These are phyloP conservation scores for Umbelopsis sp. DNA, from an alignment of 192 early-diverging fungal genomes.

Conservation along the genomic window DNA sequence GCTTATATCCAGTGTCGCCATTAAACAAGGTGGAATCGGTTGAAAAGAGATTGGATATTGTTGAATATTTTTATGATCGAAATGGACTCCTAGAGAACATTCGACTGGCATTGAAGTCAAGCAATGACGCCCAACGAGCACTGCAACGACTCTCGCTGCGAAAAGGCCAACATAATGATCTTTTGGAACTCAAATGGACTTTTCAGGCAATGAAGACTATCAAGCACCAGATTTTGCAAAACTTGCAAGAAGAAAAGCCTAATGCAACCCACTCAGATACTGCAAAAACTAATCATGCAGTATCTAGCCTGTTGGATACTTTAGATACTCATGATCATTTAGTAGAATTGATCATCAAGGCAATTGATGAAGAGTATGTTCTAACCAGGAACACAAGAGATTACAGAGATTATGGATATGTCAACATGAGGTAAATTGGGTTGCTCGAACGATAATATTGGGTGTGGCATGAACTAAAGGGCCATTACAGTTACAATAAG, in stretches of 20 bases:
- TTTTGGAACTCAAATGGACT: conserved; percentile 60
- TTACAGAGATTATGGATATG: conserved; percentile 47
- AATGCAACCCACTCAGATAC: neutral
- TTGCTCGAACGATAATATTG: neutral
- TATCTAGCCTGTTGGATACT: conserved; percentile 26
- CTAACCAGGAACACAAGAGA: conserved; percentile 36
- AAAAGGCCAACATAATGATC: conserved; percentile 62
- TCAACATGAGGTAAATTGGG: conserved; percentile 32
- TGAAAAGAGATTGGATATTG: conserved; percentile 70
- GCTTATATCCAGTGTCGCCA: conserved; percentile 55
- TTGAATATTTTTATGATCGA: conserved; percentile 66
- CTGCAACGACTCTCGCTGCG: conserved; percentile 71
- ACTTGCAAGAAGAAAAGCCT: neutral
- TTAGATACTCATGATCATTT: conserved; percentile 48
- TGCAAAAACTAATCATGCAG: neutral
- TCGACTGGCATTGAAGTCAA: conserved; percentile 47
- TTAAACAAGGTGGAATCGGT: conserved; percentile 65
- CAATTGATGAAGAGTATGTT: conserved; percentile 49
- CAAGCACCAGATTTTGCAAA: conserved; percentile 31
- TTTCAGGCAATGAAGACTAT: conserved; percentile 54
- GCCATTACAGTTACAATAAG: neutral
- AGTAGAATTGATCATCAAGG: conserved; percentile 39
- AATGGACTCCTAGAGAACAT: conserved; percentile 57
- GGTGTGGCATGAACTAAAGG: neutral
- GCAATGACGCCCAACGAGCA: conserved; percentile 69